Evolutionary conservation across 2,329 filamentous ascomycete species (phyloP), one percentile per base, ranked within the genome.

Genomic region (Aspergillus latus): DNA sequence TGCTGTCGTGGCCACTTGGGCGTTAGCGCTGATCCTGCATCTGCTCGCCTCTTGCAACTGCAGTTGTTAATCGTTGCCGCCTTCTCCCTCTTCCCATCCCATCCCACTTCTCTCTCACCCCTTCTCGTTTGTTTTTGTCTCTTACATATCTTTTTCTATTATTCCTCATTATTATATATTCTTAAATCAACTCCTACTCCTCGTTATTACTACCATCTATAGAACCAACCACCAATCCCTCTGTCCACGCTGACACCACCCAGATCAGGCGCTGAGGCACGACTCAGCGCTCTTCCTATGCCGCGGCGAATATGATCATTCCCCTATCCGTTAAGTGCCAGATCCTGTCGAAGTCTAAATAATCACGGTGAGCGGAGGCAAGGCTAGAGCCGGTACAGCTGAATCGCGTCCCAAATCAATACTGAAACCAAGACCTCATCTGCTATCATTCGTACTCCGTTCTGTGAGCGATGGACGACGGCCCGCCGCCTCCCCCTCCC

Each of bases 401-500:
- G 16, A 11, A 32, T 45, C 49, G 26, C 42, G 26, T 37, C 30
- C 47, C 21, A 37, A 16, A 45, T 34, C 43, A 26, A 16, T 32
- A 28, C 28, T 7, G 36, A 45, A 49, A 26, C 13, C 21, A 46
- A 36, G 13, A 52, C 10, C 16, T 16, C 30, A 13, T n/a, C 6
- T 7, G 5, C 26, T 21, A 28, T 26, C 4, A 30, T 29, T 6
- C 32, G 36, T 51, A 46, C 26, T 48, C 42, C 2, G 16, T 49
- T 30, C 56, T 37, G 46, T 58, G 49, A 46, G 60, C 48, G 32
- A 75, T 74, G 73, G 70, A 64, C 16, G 72, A 74, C 56, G 70
- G 65, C 16, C 80, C 84, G 65, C 88, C 88, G 32, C 85, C 86
- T 60, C 92, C 92, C 62, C 91, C 90, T 64, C 92, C 92, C 70